A percentile compares a stretch with the other conserved stretches of the same genome.
phyloP scores from a whole-genome alignment of 768 basidiomycete species.

The Mycena indigotica region DNA sequence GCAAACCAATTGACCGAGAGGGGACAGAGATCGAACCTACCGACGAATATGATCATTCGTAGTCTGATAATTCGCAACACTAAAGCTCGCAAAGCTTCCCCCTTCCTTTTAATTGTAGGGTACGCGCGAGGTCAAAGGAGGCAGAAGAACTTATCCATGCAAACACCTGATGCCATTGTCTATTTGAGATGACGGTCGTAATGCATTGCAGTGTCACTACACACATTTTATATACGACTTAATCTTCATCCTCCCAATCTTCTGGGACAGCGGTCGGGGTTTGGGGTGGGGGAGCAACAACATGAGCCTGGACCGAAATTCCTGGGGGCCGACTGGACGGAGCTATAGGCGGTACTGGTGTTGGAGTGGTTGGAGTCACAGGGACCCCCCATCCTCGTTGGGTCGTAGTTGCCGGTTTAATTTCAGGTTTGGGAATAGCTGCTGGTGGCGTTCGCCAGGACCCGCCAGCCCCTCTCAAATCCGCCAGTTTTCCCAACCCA shows the following conservation, averaged over 20 bases:
- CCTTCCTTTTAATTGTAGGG: too few relatives aligned
- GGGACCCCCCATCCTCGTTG: background rate
- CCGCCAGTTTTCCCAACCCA: constrained; percentile 63
- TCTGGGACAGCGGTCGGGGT: constrained; percentile 43
- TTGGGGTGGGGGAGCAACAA: constrained; percentile 17
- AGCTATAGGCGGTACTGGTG: background rate
- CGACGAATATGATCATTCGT: background rate
- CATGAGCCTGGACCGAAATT: background rate
- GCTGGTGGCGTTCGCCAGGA: constrained; percentile 24
- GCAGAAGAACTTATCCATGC: too few relatives aligned
- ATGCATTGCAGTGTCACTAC: too few relatives aligned
- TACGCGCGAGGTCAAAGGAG: too few relatives aligned
- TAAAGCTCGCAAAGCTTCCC: too few relatives aligned
- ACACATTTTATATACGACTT: too few relatives aligned
- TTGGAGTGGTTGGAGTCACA: background rate
- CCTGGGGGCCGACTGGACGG: constrained; percentile 5
- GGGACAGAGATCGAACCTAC: background rate
- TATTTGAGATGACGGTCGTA: too few relatives aligned
- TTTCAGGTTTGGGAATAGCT: background rate
- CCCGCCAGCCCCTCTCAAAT: constrained; percentile 44
- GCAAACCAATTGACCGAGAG: background rate
- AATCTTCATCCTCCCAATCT: constrained; percentile 59
- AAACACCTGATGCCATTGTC: too few relatives aligned
- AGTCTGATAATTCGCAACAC: too few relatives aligned
- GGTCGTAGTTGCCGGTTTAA: background rate